Base-by-base conservation (phyloP, 2,329 filamentous ascomycete species). In the Talaromyces albobiverticillius region DNA sequence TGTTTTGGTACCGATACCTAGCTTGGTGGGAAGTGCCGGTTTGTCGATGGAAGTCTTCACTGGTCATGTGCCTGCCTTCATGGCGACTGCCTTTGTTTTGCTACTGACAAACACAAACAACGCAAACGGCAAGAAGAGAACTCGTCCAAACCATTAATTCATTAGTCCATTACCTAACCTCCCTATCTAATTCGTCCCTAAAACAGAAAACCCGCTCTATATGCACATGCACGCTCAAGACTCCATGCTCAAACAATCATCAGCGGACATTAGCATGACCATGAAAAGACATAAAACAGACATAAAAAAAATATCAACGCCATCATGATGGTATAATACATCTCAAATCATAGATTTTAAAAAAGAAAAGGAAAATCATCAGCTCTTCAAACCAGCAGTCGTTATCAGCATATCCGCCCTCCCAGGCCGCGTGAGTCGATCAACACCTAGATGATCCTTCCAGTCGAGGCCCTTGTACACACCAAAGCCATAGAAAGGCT, bases 401-500 rank as follows among this genome's bases (percentile, higher is more conserved):
- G 67, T 70, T 46, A 76, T 71, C 34, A 76, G 59, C 73, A 76
- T 76, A 59, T 77, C 72, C 3, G 67, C 65, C 49, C 71, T 66
- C 20, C 72, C 68, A 29, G 71, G 69, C 40, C 76, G 69, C 48
- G 72, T 67, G 36, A 83, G 71, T 14, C 82, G 77, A 64, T 86
- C 83, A 58, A 86, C 78, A 0, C 83, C 82, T 10, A 84, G 67
- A 65, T 82, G 82, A 60, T 84, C 81, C 53, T 76, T 76, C 1
- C 82, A 82, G 63, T 85, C 83, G 23, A 81, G 72, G 0, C 82
- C 83, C 2, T 77, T 68, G 58, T 80, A 82, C 16, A 82, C 74
- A 1, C 81, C 82, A 62, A 85, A 83, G 0, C 77, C 81, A 60
- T 83, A 86, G 48, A 71, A 71, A 8, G 76, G 64, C 41, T 65